phyloP scores from a whole-genome alignment of 2,329 filamentous ascomycete genomes.

The Scytalidium lignicola region DNA sequence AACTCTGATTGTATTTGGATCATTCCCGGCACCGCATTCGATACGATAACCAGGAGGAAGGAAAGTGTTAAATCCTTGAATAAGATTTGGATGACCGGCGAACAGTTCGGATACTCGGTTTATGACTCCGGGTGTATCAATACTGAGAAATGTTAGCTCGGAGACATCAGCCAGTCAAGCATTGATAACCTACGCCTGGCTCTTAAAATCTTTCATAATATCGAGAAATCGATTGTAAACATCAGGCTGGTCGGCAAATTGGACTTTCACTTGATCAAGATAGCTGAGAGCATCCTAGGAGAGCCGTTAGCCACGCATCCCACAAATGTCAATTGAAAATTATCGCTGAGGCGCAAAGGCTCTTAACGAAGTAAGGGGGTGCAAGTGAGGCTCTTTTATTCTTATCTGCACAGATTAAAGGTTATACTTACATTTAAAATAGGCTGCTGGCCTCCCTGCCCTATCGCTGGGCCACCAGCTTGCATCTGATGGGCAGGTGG shows the following conservation, averaged over 20 bases:
- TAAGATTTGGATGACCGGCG: constrained; percentile 88
- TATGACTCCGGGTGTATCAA: constrained; percentile 96
- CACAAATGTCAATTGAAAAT: no score
- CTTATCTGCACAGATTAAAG: no score
- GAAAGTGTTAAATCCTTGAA: constrained; percentile 98
- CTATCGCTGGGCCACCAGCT: constrained; percentile 45
- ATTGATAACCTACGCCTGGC: constrained; percentile 67
- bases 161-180: neutral
- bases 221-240: constrained; percentile 96
- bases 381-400: no score
- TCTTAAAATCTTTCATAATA: constrained; percentile 99
- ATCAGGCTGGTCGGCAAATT: constrained; percentile 93
- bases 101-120: constrained; percentile 94
- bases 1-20: constrained; percentile 92
- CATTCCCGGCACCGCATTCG: constrained; percentile 88
- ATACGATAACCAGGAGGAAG: constrained; percentile 93
- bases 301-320: constrained; percentile 12
- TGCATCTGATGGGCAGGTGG: constrained; percentile 25
- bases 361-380: no score
- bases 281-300: constrained; percentile 79
- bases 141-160: constrained; percentile 45
- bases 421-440: constrained; percentile 62
- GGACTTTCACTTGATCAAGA: constrained; percentile 95
- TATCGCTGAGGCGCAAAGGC: no score
- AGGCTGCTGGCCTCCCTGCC: constrained; percentile 71